Evolutionary conservation across 352 stramenopile species (phyloP).

Genomic region (Pythium phragmiticola): DNA sequence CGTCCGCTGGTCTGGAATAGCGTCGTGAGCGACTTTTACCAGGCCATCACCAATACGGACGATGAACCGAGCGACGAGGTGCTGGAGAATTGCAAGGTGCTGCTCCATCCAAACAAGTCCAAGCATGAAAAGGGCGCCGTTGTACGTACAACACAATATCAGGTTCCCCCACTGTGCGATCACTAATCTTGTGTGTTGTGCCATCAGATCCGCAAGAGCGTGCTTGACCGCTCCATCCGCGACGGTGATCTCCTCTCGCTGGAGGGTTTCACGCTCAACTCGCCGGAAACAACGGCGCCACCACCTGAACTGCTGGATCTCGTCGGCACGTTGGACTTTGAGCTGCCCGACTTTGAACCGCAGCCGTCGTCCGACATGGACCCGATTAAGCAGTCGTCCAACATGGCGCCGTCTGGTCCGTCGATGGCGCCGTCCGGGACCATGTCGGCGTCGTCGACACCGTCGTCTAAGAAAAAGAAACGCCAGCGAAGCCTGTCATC

Average conservation of each 20-base stretch:
- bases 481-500: slow-evolving; percentile 72
- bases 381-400: slow-evolving; percentile 16
- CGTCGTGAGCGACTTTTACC: slow-evolving; percentile 81
- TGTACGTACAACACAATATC: slow-evolving; percentile 25
- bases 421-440: slow-evolving; percentile 25
- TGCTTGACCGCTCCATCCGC: slow-evolving; percentile 75
- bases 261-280: slow-evolving; percentile 44
- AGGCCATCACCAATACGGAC: slow-evolving; percentile 80
- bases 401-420: slow-evolving; percentile 4
- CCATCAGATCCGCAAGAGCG: slow-evolving; percentile 60
- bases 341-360: slow-evolving; percentile 44
- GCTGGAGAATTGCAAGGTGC: slow-evolving; percentile 68
- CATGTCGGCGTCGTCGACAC: slow-evolving; percentile 8
- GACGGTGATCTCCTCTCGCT: slow-evolving; percentile 78
- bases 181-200: background rate
- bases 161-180: background rate
- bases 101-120: slow-evolving; percentile 81
- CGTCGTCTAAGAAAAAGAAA: slow-evolving; percentile 56
- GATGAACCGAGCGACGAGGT: slow-evolving; percentile 58
- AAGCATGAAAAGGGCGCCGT: slow-evolving; percentile 77
- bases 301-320: slow-evolving; percentile 69
- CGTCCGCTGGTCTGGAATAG: slow-evolving; percentile 73
- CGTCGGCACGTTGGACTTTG: slow-evolving; percentile 67
- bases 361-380: slow-evolving; percentile 17
- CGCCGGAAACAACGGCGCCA: slow-evolving; percentile 37